phyloP scores from a whole-genome alignment of 139 green algal genomes.

The Penium margaritaceum region DNA sequence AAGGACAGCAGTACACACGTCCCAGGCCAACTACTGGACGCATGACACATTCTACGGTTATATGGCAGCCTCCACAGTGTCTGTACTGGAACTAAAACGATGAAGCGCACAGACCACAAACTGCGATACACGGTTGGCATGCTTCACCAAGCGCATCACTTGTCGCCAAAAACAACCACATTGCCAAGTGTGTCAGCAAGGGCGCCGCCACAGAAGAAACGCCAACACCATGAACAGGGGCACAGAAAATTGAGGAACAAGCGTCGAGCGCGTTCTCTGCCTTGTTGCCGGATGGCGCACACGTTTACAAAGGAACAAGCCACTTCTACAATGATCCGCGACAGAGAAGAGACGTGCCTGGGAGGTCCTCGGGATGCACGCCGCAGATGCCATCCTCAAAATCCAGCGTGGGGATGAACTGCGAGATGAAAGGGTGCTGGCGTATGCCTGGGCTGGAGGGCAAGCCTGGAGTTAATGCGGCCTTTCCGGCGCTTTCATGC shows the following conservation, averaged over 20 bases:
- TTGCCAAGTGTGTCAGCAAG: neutral
- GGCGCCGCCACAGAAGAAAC: neutral
- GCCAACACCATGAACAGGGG: neutral
- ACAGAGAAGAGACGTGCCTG: neutral
- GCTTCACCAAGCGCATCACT: no score
- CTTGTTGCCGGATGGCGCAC: no score
- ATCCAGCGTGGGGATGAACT: constrained; percentile 27
- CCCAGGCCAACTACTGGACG: no score
- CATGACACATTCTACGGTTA: no score
- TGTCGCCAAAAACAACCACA: no score
- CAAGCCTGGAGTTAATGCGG: neutral
- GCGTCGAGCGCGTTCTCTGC: neutral
- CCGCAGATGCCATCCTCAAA: constrained; percentile 26
- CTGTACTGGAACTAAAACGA: no score
- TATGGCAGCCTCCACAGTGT: no score
- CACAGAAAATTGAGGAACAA: neutral
- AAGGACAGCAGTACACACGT: neutral
- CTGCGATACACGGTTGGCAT: no score
- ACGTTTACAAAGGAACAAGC: neutral
- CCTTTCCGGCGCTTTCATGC: no score
- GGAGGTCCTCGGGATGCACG: constrained; percentile 27
- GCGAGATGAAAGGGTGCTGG: neutral
- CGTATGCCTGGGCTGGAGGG: neutral
- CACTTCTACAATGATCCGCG: neutral
- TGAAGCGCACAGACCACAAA: no score